A percentile compares a stretch with the other conserved stretches of the same genome.
These are phyloP conservation scores for Colletotrichum neosansevieriae DNA, from an alignment of 2,329 filamentous ascomycete genomes.

Conservation along the genomic window DNA sequence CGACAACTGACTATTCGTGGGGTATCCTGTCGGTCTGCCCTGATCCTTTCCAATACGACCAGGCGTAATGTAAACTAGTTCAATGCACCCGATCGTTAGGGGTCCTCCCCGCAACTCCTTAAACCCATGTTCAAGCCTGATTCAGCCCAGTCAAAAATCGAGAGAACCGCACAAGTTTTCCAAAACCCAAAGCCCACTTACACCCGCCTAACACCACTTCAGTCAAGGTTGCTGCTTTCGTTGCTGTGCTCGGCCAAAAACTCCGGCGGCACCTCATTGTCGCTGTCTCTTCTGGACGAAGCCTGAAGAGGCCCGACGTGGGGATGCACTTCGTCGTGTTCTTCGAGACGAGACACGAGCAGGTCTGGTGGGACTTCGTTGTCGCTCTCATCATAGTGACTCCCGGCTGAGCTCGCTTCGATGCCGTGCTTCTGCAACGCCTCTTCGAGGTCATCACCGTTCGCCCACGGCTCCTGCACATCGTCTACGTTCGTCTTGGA, in stretches of 20 bases:
- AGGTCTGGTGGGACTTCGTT: constrained; percentile 59
- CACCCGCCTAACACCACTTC: not conserved
- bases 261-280: constrained; percentile 64
- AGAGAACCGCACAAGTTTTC: not conserved
- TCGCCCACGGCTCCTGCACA: constrained; percentile 32
- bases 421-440: not conserved
- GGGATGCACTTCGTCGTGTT: constrained; percentile 44
- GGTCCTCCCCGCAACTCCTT: constrained; percentile 3
- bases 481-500: constrained; percentile 44
- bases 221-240: constrained; percentile 21
- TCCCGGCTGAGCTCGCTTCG: not conserved
- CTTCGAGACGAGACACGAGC: constrained; percentile 50
- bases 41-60: not conserved
- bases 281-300: constrained; percentile 50
- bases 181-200: not conserved
- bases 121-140: not conserved
- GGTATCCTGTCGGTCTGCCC: constrained; percentile 29
- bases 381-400: constrained; percentile 49
- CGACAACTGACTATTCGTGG: constrained; percentile 15
- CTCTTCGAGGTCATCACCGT: constrained; percentile 28
- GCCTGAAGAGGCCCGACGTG: constrained; percentile 30
- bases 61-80: not conserved
- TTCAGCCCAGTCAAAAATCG: not conserved
- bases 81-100: not conserved
- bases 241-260: constrained; percentile 61